phyloP scores from a whole-genome alignment of 2,329 filamentous ascomycete genomes.

The Drechmeria coniospora region DNA sequence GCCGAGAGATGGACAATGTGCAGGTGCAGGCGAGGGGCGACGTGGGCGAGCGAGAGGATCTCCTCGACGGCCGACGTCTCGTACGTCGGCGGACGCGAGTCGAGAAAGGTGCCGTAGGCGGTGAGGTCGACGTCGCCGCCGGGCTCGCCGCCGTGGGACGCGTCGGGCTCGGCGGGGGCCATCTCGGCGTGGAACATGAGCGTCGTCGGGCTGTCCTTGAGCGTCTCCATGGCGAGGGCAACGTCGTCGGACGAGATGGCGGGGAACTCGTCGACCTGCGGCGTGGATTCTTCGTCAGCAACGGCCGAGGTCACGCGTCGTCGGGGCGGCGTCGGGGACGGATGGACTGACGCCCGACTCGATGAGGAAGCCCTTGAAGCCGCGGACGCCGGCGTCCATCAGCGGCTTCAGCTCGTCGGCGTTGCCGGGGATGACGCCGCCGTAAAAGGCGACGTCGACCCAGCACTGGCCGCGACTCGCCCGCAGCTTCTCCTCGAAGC shows the following conservation, averaged over 20 bases:
- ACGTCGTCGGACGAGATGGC: conserved; percentile 74
- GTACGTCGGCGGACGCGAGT: conserved; percentile 75
- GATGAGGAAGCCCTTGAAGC: conserved; percentile 96
- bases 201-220: conserved; percentile 70
- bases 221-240: conserved; percentile 59
- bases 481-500: conserved; percentile 69
- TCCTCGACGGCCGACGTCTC: conserved; percentile 84
- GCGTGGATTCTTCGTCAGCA: conserved; percentile 1
- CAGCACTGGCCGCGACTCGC: conserved; percentile 82
- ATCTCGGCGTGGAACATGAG: conserved; percentile 99
- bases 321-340: background rate
- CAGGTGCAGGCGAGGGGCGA: conserved; percentile 68
- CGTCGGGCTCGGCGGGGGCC: conserved; percentile 73
- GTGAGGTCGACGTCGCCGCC: conserved; percentile 35
- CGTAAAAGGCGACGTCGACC: conserved; percentile 98
- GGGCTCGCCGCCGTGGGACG: background rate
- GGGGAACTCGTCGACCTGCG: conserved; percentile 83
- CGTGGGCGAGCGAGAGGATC: conserved; percentile 65
- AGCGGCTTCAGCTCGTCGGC: conserved; percentile 61
- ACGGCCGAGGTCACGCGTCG: too few relatives aligned
- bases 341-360: conserved; percentile 65
- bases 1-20: conserved; percentile 92
- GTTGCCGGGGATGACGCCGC: conserved; percentile 86
- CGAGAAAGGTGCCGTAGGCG: conserved; percentile 78
- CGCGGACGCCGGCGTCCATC: conserved; percentile 72